These are phyloP conservation scores for Cytospora chrysosperma DNA, from an alignment of 2,329 filamentous ascomycete species.

Conservation along the genomic window DNA sequence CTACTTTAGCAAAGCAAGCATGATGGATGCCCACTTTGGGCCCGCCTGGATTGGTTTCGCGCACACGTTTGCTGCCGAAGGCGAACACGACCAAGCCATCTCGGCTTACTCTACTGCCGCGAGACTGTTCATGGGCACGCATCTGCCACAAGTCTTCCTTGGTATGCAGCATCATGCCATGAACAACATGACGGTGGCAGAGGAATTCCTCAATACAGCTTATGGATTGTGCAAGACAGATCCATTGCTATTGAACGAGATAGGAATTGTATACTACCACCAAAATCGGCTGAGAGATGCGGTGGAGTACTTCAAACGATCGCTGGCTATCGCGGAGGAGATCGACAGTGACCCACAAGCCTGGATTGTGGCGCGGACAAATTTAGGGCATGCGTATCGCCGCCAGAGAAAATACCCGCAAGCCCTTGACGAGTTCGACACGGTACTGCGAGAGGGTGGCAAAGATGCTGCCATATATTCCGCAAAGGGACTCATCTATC, in stretches of 20 bases:
- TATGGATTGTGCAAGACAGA: conserved; percentile 81
- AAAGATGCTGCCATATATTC: conserved; percentile 78
- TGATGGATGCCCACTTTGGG: conserved; percentile 97
- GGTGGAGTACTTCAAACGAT: conserved; percentile 72
- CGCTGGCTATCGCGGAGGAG: conserved; percentile 74
- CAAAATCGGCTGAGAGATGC: conserved; percentile 77
- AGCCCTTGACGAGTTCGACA: conserved; percentile 79
- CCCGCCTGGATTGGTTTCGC: conserved; percentile 99
- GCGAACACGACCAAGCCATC: conserved; percentile 97
- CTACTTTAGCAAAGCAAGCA: conserved; percentile 95
- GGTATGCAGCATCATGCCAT: conserved; percentile 98
- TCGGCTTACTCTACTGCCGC: conserved; percentile 96
- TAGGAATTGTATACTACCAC: conserved; percentile 94
- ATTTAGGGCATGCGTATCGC: conserved; percentile 84
- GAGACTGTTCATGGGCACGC: conserved; percentile 92
- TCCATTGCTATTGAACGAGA: conserved; percentile 88
- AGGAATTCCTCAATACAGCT: conserved; percentile 90
- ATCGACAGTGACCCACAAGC: conserved; percentile 80
- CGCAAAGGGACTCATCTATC: conserved; percentile 78
- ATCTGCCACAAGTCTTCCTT: conserved; percentile 90
- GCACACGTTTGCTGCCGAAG: conserved; percentile 95
- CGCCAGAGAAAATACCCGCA: conserved; percentile 67
- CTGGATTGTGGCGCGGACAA: conserved; percentile 81
- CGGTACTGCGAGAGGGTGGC: conserved; percentile 78
- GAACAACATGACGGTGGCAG: conserved; percentile 89